Base-by-base conservation (phyloP, 768 basidiomycete genomes). In the Boletus sp. region DNA sequence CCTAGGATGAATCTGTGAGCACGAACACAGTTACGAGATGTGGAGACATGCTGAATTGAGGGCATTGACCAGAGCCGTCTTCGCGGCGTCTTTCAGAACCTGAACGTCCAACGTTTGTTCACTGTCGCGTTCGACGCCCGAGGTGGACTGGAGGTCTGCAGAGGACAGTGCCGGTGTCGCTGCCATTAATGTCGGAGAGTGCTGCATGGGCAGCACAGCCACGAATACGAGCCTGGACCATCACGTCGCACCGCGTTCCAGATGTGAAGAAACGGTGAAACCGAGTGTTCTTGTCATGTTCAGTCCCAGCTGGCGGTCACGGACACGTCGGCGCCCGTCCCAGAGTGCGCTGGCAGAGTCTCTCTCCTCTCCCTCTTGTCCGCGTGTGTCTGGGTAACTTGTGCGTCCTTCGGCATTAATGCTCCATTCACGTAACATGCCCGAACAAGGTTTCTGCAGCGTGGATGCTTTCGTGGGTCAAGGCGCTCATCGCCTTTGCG, bases 341-440 rank as follows among this genome's bases (percentile, higher is more conserved):
- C 62, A 30, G 67, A 64, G 37, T 62, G 67, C 32, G 63, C 72
- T 48, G 78, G 79, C 60, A 76, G 79, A 56, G 91, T 92, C 63
- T 90, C 91, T 11, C 75, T 93, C 28, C 78, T 92, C 47, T 86
- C 89, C 12, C 75, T 93, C 42, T 74, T 91, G 24, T 88, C 90
- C 18, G 90, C 92, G 7, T 89, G 81, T 66, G 92, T 92, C 71
- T 92, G 90, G 88, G 88, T 88, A 28, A 83, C 91, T 50, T 62
- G 91, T 93, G 69, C 61, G 91, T 86, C 39, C 40, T 51, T 33
- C 37, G 4, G 24, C 24, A 24, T 42, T 41, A 11, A 5, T 47
- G 39, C 52, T 49, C 33, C 33, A 17, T 58, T 36, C 29, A 54
- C 28, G 20, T 50, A 57, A 49, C 28, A 9, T 39, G 35, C 7